A percentile compares a stretch with the other conserved stretches of the same genome.
These are phyloP conservation scores for Colletotrichum chlorophyti DNA, from an alignment of 2,329 filamentous ascomycete genomes.

Conservation along the genomic window DNA sequence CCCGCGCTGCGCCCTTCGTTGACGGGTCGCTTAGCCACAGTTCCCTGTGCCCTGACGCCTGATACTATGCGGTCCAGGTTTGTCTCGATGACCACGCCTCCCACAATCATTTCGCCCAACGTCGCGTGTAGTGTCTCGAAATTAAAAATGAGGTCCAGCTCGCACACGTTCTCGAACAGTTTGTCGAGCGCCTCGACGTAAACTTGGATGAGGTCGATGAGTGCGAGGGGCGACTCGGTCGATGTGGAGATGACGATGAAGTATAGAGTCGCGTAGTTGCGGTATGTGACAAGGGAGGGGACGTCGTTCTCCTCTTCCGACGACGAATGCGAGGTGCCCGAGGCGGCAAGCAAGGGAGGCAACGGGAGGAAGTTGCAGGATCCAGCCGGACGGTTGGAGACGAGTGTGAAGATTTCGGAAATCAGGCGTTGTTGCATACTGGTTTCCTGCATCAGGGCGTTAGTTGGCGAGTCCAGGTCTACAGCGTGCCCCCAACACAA, in stretches of 20 bases:
- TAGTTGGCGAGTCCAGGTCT: neutral
- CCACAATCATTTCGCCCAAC: conserved; percentile 92
- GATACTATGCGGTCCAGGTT: conserved; percentile 87
- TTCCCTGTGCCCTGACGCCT: conserved; percentile 79
- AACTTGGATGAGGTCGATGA: conserved; percentile 97
- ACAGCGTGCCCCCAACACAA: no score
- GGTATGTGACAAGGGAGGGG: conserved; percentile 95
- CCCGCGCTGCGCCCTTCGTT: conserved; percentile 66
- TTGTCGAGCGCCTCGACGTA: conserved; percentile 96
- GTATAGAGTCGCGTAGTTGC: conserved; percentile 96
- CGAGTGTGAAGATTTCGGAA: conserved; percentile 95
- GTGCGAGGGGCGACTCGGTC: conserved; percentile 91
- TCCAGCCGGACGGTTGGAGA: conserved; percentile 87
- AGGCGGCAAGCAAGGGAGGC: conserved; percentile 68
- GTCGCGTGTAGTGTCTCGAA: conserved; percentile 96
- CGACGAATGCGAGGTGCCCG: conserved; percentile 68
- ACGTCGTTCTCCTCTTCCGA: conserved; percentile 82
- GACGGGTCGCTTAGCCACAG: conserved; percentile 79
- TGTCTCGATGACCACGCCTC: conserved; percentile 93
- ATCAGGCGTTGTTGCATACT: conserved; percentile 96
- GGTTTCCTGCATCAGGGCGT: conserved; percentile 72
- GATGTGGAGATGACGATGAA: conserved; percentile 98
- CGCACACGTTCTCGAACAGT: conserved; percentile 98
- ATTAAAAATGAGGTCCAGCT: conserved; percentile 98
- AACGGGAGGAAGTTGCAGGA: conserved; percentile 97